A percentile compares a stretch with the other conserved stretches of the same genome.
phyloP scores from a whole-genome alignment of 2,329 filamentous ascomycete genomes.

The Colletotrichum simmondsii region DNA sequence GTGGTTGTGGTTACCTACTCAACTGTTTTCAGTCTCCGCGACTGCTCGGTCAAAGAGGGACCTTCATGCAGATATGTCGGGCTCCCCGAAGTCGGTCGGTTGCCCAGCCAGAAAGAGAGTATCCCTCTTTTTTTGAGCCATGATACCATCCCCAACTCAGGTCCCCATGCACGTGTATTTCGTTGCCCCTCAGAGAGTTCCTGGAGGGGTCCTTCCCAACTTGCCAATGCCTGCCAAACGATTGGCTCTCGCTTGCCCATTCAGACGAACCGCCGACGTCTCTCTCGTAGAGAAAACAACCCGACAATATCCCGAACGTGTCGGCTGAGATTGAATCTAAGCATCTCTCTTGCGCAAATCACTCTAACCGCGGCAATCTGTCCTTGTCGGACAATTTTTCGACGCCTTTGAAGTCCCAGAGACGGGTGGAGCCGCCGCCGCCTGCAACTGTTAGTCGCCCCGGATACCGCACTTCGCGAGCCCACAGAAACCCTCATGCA shows the following conservation, averaged over 20 bases:
- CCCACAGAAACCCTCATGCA: conserved; percentile 22
- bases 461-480: conserved; percentile 6
- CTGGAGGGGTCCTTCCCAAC: conserved; percentile 15
- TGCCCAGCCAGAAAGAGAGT: background rate
- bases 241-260: conserved; percentile 17
- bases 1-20: background rate
- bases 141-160: background rate
- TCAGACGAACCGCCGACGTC: conserved; percentile 20
- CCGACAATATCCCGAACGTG: background rate
- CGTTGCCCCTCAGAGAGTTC: background rate
- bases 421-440: conserved; percentile 13
- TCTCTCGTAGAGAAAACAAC: background rate
- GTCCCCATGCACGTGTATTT: conserved; percentile 4
- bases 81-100: conserved; percentile 21
- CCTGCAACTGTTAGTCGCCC: conserved; percentile 11
- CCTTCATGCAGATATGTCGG: conserved; percentile 24
- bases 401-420: background rate
- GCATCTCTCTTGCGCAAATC: background rate
- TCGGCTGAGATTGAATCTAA: conserved; percentile 15
- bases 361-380: conserved; percentile 20
- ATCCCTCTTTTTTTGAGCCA: background rate
- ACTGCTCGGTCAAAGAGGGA: conserved; percentile 4
- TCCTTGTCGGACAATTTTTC: background rate
- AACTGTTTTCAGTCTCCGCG: background rate
- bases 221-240: conserved; percentile 17